Evolutionary conservation across 2,329 filamentous ascomycete genomes (phyloP), one percentile per base, ranked within the genome.

Genomic region (Colletotrichum horii): DNA sequence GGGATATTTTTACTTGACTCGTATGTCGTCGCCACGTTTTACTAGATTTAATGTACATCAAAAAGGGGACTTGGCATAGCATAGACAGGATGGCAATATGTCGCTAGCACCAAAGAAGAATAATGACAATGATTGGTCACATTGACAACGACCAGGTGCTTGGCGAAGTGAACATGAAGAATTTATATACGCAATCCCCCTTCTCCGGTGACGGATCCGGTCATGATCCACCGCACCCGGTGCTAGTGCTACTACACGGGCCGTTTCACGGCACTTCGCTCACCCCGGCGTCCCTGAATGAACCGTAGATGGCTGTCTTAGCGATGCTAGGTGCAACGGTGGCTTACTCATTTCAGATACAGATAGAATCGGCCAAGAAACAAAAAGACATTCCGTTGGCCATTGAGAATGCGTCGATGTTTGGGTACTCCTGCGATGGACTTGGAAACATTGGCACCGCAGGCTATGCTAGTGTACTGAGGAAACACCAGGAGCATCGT

Each of bases 21-120:
- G 56, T 52, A 15, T 19, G 30, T 48, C 19, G 26, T 43, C 11
- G 19, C 32, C 22, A 52, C 6, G 43, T 52, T 38, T 65, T 65
- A 60, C 56, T 75, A 75, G 43, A 65, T 28, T 65, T 75, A 68
- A 73, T 75, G 64, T 75, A 73, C 48, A 68, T 60, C 24, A 61
- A 61, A 64, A 58, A 24, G 34, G 58, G 62, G 73, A n/a, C 6
- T 62, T 52, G 62, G 69, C 62, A 75, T 28, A 64, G 32, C 64
- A 58, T 67, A 36, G 34, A 68, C 43, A 38, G 19, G 48, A 55
- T 34, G n/a, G 56, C 6, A 32, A 34, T 11, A 56, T 48, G 68
- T 28, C n/a, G 36, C 19, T 14, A 55, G 32, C n/a, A 55, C 26
- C 8, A 61, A 52, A 72, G 12, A 68, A 58, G 8, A 56, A 56